Evolutionary conservation across 805 yeast species (phyloP).

Genomic region (Kodamaea laetipori): DNA sequence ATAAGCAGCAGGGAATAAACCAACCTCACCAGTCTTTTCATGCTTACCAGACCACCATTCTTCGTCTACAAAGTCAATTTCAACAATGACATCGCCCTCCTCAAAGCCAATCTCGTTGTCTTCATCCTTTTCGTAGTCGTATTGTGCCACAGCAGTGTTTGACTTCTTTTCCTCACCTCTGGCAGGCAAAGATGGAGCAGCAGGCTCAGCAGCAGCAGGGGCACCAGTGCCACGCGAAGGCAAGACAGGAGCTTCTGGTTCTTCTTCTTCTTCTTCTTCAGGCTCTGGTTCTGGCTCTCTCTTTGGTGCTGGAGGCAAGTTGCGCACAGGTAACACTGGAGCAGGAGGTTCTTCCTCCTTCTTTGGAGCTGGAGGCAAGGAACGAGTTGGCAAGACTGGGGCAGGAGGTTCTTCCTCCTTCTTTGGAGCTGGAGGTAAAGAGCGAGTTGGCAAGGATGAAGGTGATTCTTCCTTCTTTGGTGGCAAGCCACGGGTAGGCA

Average conservation of each 20-base stretch:
- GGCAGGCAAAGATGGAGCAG: conserved; percentile 19
- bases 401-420: conserved; percentile 24
- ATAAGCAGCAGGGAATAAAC: conserved; percentile 60
- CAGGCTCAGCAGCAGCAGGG: conserved; percentile 17
- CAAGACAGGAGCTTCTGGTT: conserved; percentile 21
- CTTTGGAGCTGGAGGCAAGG: conserved; percentile 10
- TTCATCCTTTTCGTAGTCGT: conserved; percentile 75
- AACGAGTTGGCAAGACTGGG: conserved; percentile 21
- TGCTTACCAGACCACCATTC: conserved; percentile 67
- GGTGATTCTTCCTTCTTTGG: conserved; percentile 25
- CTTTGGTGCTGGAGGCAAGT: conserved; percentile 15
- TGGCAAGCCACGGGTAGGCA: conserved; percentile 20
- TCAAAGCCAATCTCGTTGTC: conserved; percentile 69
- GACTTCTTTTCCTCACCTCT: conserved; percentile 9
- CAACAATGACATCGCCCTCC: conserved; percentile 68
- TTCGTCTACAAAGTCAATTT: conserved; percentile 69
- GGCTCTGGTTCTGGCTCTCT: conserved; percentile 26
- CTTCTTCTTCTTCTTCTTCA: conserved; percentile 27
- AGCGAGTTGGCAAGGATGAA: conserved; percentile 18
- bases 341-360: conserved; percentile 23
- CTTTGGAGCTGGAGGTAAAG: conserved; percentile 17
- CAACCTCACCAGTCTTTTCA: conserved; percentile 46
- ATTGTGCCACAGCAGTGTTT: conserved; percentile 71
- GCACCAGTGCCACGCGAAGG: conserved; percentile 11
- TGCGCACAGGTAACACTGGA: conserved; percentile 14